A percentile compares a stretch with the other conserved stretches of the same genome.
These are phyloP conservation scores for Salix brachista DNA, from an alignment of 345 rosid genomes.

Conservation along the genomic window DNA sequence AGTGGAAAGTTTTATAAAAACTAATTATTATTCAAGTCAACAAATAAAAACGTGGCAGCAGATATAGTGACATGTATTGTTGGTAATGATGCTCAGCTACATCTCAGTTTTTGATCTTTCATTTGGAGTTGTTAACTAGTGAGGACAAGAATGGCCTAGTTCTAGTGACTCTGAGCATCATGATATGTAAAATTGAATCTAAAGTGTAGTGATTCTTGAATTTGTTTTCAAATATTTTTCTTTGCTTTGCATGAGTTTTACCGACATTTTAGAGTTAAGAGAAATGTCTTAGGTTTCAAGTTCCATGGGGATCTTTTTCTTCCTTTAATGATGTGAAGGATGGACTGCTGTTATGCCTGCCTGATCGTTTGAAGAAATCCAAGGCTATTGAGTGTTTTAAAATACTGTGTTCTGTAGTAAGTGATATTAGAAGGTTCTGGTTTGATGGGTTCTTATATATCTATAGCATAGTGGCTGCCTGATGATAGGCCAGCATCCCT, in stretches of 20 bases:
- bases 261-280: background rate
- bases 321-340: background rate
- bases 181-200: background rate
- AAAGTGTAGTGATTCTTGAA: background rate
- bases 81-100: background rate
- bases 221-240: background rate
- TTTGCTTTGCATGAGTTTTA: background rate
- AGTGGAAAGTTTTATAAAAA: background rate
- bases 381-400: background rate
- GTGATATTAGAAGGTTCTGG: background rate
- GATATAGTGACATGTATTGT: background rate
- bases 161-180: background rate
- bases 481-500: background rate
- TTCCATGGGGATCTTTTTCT: background rate
- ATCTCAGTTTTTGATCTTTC: background rate
- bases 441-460: background rate
- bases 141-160: background rate
- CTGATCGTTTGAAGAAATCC: background rate
- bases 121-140: background rate
- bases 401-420: background rate
- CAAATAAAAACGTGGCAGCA: background rate
- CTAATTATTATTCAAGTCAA: background rate
- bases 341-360: background rate
- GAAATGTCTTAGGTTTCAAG: background rate
- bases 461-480: background rate